Base-by-base conservation (phyloP, 2,329 filamentous ascomycete genomes). In the Sporothrix euskadiensis region DNA sequence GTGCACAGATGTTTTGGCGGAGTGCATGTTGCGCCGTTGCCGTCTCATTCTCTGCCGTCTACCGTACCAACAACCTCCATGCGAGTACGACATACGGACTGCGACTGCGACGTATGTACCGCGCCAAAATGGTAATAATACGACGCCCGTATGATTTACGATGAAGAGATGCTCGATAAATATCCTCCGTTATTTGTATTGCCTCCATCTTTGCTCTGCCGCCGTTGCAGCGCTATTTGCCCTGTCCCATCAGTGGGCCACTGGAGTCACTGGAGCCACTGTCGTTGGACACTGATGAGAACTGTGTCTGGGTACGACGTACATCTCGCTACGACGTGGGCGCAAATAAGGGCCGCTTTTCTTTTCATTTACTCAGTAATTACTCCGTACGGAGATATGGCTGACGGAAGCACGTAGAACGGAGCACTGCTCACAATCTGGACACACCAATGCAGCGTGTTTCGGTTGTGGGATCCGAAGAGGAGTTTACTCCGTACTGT, bases 221-320 rank as follows among this genome's bases (percentile, higher is more conserved):
- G 61, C 39, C 22, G 65, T 68, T 35, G 44, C 65, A 68, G 65
- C 65, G 22, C 61, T 66, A 66, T 47, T 66, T 47, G 39, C 39
- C 39, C 14, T 66, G 61, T 30, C 8, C 10, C 9, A 30, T 66
- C n/a, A 19, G 61, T 22, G 61, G 6, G 19, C 35, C 35, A 26
- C 59, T 9, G 10, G 26, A 26, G 26, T 26, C 26, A 26, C 26
- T 26, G 26, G 26, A 26, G 26, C 26, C 26, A 26, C 59, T 9
- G 10, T 26, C 9, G 8, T 8, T 63, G 32, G 8, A n/a, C n/a
- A 32, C 41, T 49, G 41, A 22, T 16, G 22, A 32, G 41, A 32
- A 19, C 14, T 66, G 12, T 56, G 41, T 6, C 30, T 32, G 19
- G 22, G 7, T 26, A 26, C 26, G 1, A 26, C 26, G n/a, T n/a